Percentiles rank a stretch among this genome's conserved stretches.
phyloP scores from a whole-genome alignment of 768 basidiomycete genomes.

The Mycena epipterygia region DNA sequence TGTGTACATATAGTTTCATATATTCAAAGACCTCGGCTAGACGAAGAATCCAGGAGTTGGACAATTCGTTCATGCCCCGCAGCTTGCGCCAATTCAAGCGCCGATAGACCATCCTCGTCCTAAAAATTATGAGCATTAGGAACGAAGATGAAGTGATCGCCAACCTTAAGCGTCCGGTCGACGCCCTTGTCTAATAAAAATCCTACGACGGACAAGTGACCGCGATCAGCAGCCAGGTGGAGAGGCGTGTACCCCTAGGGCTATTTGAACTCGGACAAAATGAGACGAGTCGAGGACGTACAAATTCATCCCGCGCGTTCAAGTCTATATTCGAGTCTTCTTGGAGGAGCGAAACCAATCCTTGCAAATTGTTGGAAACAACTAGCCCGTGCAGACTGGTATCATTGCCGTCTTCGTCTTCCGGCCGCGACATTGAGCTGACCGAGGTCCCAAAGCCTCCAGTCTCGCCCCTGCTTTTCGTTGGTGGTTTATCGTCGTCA shows the following conservation, averaged over 20 bases:
- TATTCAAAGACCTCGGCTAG: neutral
- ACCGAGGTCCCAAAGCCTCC: conserved; percentile 73
- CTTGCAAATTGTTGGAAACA: conserved; percentile 65
- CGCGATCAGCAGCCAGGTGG: conserved; percentile 90
- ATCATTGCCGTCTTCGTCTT: conserved; percentile 49
- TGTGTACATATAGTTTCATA: neutral
- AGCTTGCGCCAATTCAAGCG: conserved; percentile 69
- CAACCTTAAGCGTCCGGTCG: conserved; percentile 73
- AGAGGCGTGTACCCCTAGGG: conserved; percentile 88
- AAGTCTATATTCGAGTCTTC: conserved; percentile 60
- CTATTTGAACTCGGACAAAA: conserved; percentile 19
- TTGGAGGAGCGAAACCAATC: conserved; percentile 59
- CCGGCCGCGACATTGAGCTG: conserved; percentile 66
- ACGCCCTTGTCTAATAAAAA: conserved; percentile 76
- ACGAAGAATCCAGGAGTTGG: conserved; percentile 40
- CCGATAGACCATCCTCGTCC: conserved; percentile 78
- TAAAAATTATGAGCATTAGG: conserved; percentile 43
- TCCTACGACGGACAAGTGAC: conserved; percentile 68
- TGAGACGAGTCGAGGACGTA: conserved; percentile 53
- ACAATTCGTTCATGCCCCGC: conserved; percentile 71
- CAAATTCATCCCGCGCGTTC: conserved; percentile 79
- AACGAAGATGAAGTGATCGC: conserved; percentile 3
- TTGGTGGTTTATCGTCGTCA: conserved; percentile 19
- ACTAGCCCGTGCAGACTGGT: conserved; percentile 72
- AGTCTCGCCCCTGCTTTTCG: conserved; percentile 45